Base-by-base conservation (phyloP, 2,329 filamentous ascomycete species). In the Hypoxylon sp. region DNA sequence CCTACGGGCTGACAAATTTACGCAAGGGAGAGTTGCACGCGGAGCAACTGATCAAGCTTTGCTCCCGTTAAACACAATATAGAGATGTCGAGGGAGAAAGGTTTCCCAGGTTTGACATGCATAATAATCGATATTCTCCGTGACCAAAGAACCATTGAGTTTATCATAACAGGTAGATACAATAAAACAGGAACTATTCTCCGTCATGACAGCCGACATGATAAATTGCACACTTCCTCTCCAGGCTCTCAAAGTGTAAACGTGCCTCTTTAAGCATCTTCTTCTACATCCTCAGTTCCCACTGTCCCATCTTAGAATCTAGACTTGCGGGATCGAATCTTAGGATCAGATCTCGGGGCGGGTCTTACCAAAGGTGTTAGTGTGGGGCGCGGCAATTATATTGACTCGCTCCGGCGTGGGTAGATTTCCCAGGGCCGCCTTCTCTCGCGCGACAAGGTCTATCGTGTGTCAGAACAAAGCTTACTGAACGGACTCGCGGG, bases 381-480 rank as follows among this genome's bases (percentile, higher is more conserved):
- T 48, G 44, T 26, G 24, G 44, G 44, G 44, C 44, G 22, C 22
- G 1, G 44, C 44, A 13, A 48, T 22, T 8, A 48, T 48, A 3
- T 48, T 28, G 20, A 48, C 44, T 5, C 20, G 24, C 2, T 28
- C 44, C 4, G 44, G 44, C 19, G 22, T 48, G 15, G 44, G 44
- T 15, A 48, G 6, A 28, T 5, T 48, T n/a, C 24, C 44, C 22
- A 28, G 15, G 10, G n/a, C 20, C 6, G 44, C 44, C 15, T 48
- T 48, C 44, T 48, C 44, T 28, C 44, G 20, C 13, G 15, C 44
- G 22, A 43, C 34, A 6, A 43, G 13, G 13, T n/a, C 50, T 39
- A 26, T 30, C 30, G 4, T 17, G 20, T 43, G 17, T 24, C 32
- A 39, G 44, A 15, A 28, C 8, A 13, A 28, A 48, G 24, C 24